Conservation (phyloP, 306 rosid species). For the Quercus aquifolioides region DNA sequence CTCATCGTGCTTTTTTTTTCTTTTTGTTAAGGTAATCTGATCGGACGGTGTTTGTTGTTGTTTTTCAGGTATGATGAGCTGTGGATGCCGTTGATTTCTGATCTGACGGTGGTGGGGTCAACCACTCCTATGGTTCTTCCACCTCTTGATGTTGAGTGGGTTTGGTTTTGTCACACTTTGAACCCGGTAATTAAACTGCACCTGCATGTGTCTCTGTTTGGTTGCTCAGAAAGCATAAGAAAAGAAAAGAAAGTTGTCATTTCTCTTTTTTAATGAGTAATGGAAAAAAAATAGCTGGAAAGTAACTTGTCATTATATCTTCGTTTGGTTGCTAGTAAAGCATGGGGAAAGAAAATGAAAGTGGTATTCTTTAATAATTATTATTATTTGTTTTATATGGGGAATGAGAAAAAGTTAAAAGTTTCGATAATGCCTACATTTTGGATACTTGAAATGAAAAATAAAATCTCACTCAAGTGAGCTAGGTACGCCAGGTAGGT, state of each 20-base stretch:
- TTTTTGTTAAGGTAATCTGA: slow-evolving; percentile 5
- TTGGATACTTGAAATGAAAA: background rate
- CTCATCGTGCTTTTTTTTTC: background rate
- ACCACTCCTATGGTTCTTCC: slow-evolving; percentile 63
- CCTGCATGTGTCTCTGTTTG: background rate
- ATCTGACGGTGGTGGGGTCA: slow-evolving; percentile 46
- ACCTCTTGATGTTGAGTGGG: slow-evolving; percentile 84
- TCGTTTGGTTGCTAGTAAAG: too few relatives aligned
- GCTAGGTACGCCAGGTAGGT: too few relatives aligned
- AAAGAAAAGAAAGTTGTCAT: background rate
- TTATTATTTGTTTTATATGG: too few relatives aligned
- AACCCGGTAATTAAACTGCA: slow-evolving; percentile 40
- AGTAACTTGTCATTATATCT: too few relatives aligned
- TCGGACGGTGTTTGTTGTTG: slow-evolving; percentile 2
- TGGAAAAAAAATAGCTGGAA: background rate
- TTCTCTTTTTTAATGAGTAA: background rate
- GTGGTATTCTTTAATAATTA: too few relatives aligned
- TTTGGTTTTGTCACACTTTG: slow-evolving; percentile 91
- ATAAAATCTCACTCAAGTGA: background rate
- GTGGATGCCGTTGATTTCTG: slow-evolving; percentile 96
- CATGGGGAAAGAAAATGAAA: too few relatives aligned
- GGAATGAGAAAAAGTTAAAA: too few relatives aligned
- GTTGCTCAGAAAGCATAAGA: background rate
- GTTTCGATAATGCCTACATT: background rate
- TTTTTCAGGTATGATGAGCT: slow-evolving; percentile 63